Evolutionary conservation across 2,329 filamentous ascomycete species (phyloP).

Genomic region (Alternaria novae-zelandiae): DNA sequence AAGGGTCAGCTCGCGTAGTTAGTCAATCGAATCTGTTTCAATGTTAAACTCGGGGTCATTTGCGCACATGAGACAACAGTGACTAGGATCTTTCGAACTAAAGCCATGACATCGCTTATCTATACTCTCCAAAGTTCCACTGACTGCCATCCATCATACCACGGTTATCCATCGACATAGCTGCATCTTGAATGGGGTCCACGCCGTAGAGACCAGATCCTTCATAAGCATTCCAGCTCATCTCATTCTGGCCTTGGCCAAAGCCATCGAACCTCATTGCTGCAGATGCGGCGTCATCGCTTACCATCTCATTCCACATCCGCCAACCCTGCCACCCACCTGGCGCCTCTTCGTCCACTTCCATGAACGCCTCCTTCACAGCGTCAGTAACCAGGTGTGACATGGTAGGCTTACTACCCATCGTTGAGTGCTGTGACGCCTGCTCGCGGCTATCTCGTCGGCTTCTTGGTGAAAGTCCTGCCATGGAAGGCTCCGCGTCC

Average conservation of each 20-base stretch:
- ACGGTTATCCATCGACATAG: slow-evolving; percentile 5
- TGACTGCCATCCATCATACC: slow-evolving; percentile 15
- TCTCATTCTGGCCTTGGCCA: slow-evolving; percentile 9
- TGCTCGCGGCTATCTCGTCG: slow-evolving; percentile 1
- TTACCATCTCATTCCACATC: slow-evolving; percentile 38
- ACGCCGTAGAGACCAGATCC: slow-evolving; percentile 6
- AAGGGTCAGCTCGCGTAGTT: slow-evolving; percentile 47
- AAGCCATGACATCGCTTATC: slow-evolving; percentile 1
- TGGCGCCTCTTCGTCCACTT: slow-evolving; percentile 34
- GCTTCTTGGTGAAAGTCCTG: background rate
- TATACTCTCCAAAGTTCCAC: slow-evolving; percentile 27
- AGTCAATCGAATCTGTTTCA: background rate
- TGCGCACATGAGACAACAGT: background rate
- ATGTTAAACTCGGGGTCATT: background rate
- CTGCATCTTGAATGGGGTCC: slow-evolving; percentile 12
- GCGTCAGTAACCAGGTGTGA: slow-evolving; percentile 28
- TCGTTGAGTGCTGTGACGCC: background rate
- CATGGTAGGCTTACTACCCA: slow-evolving; percentile 5
- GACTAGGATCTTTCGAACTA: background rate
- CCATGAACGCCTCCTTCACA: slow-evolving; percentile 39
- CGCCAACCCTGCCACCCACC: slow-evolving; percentile 38
- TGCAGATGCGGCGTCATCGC: background rate
- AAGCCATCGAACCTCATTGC: background rate
- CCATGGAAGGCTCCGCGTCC: slow-evolving; percentile 1
- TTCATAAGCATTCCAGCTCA: slow-evolving; percentile 13